phyloP scores from a whole-genome alignment of 257 asterid genomes.

The Jacaranda mimosifolia region DNA sequence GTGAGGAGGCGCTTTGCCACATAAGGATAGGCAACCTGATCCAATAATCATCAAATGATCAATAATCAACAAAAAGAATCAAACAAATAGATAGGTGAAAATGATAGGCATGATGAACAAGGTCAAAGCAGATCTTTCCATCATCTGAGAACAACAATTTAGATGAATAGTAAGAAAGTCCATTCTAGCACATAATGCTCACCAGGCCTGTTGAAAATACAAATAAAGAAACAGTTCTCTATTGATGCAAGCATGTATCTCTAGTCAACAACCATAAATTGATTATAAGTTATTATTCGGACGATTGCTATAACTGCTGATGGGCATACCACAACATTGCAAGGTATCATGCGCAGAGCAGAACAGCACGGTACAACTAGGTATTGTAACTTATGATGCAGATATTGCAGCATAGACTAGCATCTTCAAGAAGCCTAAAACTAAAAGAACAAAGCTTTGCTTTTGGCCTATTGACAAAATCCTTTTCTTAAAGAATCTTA shows the following conservation, averaged over 20 bases:
- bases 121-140: constrained; percentile 24
- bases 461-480: no score
- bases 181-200: constrained; percentile 18
- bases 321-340: not conserved
- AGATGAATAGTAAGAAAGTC: constrained; percentile 2
- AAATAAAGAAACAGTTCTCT: constrained; percentile 15
- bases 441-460: no score
- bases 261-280: constrained; percentile 1
- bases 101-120: constrained; percentile 30
- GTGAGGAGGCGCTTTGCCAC: constrained; percentile 98
- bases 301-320: not conserved
- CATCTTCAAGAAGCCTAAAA: no score
- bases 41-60: constrained; percentile 32
- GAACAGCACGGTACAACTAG: no score
- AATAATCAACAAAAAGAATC: constrained; percentile 24
- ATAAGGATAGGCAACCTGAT: constrained; percentile 99
- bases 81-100: constrained; percentile 22
- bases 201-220: constrained; percentile 10
- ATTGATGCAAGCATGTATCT: not conserved
- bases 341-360: no score
- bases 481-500: no score
- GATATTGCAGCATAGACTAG: no score
- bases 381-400: no score
- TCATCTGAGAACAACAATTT: constrained; percentile 29
- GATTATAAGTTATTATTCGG: not conserved